phyloP scores from a whole-genome alignment of 148 eudicot genomes.

The Diospyros kaki region DNA sequence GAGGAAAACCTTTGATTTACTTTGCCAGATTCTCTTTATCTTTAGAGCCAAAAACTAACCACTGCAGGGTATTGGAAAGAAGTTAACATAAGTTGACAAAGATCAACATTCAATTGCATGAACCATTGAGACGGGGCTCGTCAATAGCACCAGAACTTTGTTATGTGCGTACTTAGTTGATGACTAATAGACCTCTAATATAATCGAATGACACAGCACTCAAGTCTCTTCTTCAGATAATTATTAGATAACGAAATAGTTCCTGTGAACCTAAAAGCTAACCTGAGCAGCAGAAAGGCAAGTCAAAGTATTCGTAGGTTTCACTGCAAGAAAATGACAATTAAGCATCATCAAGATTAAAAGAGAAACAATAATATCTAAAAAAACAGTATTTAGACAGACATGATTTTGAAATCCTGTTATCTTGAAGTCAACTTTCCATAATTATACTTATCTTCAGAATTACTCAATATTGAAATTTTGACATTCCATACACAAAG shows the following conservation, averaged over 20 bases:
- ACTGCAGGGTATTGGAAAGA: neutral
- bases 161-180: neutral
- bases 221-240: neutral
- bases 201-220: neutral
- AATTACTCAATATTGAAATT: neutral
- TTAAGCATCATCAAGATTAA: slow-evolving; percentile 9
- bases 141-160: neutral
- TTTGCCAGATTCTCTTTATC: neutral
- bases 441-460: neutral
- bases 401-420: neutral
- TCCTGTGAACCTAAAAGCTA: slow-evolving; percentile 22
- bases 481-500: neutral
- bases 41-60: neutral
- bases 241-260: neutral
- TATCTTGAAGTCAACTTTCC: neutral
- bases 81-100: neutral
- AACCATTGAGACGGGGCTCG: neutral
- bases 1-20: neutral
- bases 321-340: slow-evolving; percentile 41
- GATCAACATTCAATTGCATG: neutral
- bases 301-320: slow-evolving; percentile 44
- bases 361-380: neutral
- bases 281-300: slow-evolving; percentile 82
- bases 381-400: too few species aligned
- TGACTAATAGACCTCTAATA: neutral